These are phyloP conservation scores for Mariannaea elegans DNA, from an alignment of 2,329 filamentous ascomycete genomes.

Conservation along the genomic window DNA sequence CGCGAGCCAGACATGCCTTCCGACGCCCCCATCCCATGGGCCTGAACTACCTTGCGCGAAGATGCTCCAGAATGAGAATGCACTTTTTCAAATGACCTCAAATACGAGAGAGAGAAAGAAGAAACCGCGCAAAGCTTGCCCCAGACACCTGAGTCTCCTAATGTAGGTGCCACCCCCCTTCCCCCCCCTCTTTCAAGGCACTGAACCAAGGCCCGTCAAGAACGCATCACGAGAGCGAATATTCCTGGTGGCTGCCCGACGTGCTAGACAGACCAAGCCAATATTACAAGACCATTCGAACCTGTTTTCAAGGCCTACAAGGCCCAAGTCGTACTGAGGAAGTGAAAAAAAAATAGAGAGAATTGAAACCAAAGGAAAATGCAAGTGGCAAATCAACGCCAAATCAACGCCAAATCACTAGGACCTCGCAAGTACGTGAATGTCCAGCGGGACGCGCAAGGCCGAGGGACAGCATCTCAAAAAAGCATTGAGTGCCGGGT, in stretches of 20 bases:
- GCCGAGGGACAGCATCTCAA: constrained; percentile 46
- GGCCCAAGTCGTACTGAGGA: constrained; percentile 7
- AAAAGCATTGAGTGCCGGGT: constrained; percentile 67
- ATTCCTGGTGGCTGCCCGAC: constrained; percentile 3
- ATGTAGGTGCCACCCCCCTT: background rate
- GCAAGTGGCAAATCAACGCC: constrained; percentile 47
- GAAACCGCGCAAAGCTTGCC: constrained; percentile 15
- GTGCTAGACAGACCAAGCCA: constrained; percentile 13
- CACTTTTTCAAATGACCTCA: constrained; percentile 23
- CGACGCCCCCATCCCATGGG: constrained; percentile 22
- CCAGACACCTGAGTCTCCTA: constrained; percentile 6
- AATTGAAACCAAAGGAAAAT: constrained; percentile 39
- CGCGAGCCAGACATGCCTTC: constrained; percentile 24
- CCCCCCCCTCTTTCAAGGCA: constrained; percentile 1
- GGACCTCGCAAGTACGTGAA: constrained; percentile 51
- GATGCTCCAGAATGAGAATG: constrained; percentile 23
- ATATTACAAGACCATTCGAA: constrained; percentile 32
- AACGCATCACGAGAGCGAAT: constrained; percentile 6
- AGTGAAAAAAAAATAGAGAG: constrained; percentile 24
- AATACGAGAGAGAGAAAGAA: constrained; percentile 21
- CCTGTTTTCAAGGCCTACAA: constrained; percentile 27
- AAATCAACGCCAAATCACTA: constrained; percentile 55
- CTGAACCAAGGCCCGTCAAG: background rate
- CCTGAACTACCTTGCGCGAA: constrained; percentile 23
- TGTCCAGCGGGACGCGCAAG: constrained; percentile 40